Evolutionary conservation across 1,139 yeast species (phyloP).

Genomic region (Kodamaea arcana): DNA sequence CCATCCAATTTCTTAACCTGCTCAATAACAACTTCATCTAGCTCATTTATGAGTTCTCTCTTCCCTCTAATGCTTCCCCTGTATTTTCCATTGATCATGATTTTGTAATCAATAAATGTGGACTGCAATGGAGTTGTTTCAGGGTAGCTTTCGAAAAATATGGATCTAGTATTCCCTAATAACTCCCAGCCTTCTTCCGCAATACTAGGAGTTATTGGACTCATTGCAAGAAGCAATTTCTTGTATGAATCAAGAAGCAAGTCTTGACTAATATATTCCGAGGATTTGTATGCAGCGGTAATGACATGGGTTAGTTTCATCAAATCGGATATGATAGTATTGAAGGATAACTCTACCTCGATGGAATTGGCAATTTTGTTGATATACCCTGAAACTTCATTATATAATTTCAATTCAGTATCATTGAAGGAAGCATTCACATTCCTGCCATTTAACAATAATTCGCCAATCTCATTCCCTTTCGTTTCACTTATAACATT

Average conservation of each 20-base stretch:
- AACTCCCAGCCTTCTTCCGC: conserved; percentile 81
- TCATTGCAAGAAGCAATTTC: conserved; percentile 52
- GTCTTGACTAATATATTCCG: conserved; percentile 21
- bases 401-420: conserved; percentile 54
- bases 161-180: conserved; percentile 37
- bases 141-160: conserved; percentile 58
- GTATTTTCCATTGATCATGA: conserved; percentile 69
- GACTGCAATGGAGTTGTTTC: conserved; percentile 32
- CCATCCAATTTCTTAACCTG: conserved; percentile 8
- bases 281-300: conserved; percentile 30
- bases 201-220: conserved; percentile 77
- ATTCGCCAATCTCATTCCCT: conserved; percentile 7
- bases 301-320: conserved; percentile 77
- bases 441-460: conserved; percentile 20
- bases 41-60: conserved; percentile 25
- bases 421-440: conserved; percentile 25
- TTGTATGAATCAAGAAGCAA: conserved; percentile 40
- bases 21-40: conserved; percentile 21
- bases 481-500: background rate
- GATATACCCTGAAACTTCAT: conserved; percentile 50
- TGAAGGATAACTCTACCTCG: conserved; percentile 57
- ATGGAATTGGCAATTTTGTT: conserved; percentile 55
- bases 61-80: conserved; percentile 44
- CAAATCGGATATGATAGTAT: conserved; percentile 82
- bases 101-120: conserved; percentile 37